Evolutionary conservation across 2,329 filamentous ascomycete species (phyloP).

Genomic region (Myriosclerotinia curreyana): DNA sequence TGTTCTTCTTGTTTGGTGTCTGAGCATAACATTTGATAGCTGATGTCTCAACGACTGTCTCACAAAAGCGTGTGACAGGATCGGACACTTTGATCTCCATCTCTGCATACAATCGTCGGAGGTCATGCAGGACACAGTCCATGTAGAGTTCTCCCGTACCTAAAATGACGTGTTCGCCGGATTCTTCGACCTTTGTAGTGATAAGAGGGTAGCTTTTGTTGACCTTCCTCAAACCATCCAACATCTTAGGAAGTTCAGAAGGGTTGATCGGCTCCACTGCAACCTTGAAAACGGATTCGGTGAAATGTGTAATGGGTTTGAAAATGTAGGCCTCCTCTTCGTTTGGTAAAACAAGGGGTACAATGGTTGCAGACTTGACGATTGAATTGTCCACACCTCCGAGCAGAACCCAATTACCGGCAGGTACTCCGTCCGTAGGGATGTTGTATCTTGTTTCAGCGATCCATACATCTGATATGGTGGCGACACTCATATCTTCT

Average conservation of each 20-base stretch:
- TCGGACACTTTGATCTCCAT: slow-evolving; percentile 99
- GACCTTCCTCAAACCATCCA: slow-evolving; percentile 92
- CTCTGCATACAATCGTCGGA: slow-evolving; percentile 89
- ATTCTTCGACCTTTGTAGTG: slow-evolving; percentile 96
- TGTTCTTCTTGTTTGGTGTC: slow-evolving; percentile 99
- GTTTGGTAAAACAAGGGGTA: slow-evolving; percentile 75
- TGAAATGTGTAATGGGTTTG: slow-evolving; percentile 88
- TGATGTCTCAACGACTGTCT: slow-evolving; percentile 95
- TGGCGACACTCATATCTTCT: slow-evolving; percentile 91
- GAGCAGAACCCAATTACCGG: slow-evolving; percentile 89
- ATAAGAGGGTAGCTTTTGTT: slow-evolving; percentile 98
- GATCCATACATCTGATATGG: slow-evolving; percentile 82
- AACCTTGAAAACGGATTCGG: slow-evolving; percentile 95
- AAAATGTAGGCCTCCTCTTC: slow-evolving; percentile 96
- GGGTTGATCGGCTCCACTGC: slow-evolving; percentile 98
- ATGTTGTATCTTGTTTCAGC: slow-evolving; percentile 92
- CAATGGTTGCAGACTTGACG: slow-evolving; percentile 91
- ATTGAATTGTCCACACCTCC: slow-evolving; percentile 96
- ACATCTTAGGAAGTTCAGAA: slow-evolving; percentile 96
- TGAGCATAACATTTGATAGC: slow-evolving; percentile 97
- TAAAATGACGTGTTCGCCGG: slow-evolving; percentile 90
- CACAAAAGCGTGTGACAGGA: slow-evolving; percentile 94
- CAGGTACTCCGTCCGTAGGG: slow-evolving; percentile 84
- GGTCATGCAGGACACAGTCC: slow-evolving; percentile 96
- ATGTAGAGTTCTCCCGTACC: slow-evolving; percentile 99